Percentiles rank a stretch among this genome's conserved stretches.
Evolutionary conservation across 2,329 filamentous ascomycete genomes (phyloP).

Genomic region (Aspergillus piperis): DNA sequence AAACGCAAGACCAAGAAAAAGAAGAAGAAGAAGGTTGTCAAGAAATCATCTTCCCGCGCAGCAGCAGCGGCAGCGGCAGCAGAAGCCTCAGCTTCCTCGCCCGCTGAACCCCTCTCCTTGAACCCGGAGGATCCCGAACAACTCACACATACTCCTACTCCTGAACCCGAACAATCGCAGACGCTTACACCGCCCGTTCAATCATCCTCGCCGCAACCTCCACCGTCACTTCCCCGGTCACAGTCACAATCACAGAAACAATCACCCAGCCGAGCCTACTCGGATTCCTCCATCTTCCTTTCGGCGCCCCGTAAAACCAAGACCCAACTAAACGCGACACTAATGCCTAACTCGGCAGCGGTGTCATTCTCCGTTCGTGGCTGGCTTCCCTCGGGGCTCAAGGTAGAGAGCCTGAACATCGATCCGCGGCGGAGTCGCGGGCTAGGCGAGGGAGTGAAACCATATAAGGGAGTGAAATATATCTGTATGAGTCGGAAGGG

Average conservation of each 20-base stretch:
- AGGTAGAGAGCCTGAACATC: slow-evolving; percentile 62
- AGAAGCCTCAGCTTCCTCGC: slow-evolving; percentile 10
- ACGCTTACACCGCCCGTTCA: slow-evolving; percentile 13
- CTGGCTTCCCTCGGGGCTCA: slow-evolving; percentile 65
- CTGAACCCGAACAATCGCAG: slow-evolving; percentile 14
- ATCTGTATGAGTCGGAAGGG: slow-evolving; percentile 69
- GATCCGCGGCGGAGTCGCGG: slow-evolving; percentile 80
- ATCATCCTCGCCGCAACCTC: slow-evolving; percentile 18
- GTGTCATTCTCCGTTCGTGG: slow-evolving; percentile 66
- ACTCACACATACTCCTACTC: slow-evolving; percentile 1
- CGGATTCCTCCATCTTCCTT: slow-evolving; percentile 25
- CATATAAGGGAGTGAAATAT: slow-evolving; percentile 98
- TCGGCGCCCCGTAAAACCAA: slow-evolving; percentile 33
- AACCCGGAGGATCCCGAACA: background rate
- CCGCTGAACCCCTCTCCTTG: slow-evolving; percentile 10
- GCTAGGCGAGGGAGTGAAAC: slow-evolving; percentile 82
- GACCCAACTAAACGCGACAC: slow-evolving; percentile 68
- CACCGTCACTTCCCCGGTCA: slow-evolving; percentile 4
- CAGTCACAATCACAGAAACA: slow-evolving; percentile 24
- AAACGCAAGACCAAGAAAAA: slow-evolving; percentile 41
- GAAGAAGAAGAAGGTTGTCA: slow-evolving; percentile 38
- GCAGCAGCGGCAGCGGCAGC: slow-evolving; percentile 11
- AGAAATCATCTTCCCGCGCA: slow-evolving; percentile 33
- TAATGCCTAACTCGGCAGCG: slow-evolving; percentile 78
- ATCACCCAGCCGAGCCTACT: slow-evolving; percentile 7